A percentile compares a stretch with the other conserved stretches of the same genome.
Conservation (phyloP, 345 rosid genomes). For the Excoecaria cochinchinensis region DNA sequence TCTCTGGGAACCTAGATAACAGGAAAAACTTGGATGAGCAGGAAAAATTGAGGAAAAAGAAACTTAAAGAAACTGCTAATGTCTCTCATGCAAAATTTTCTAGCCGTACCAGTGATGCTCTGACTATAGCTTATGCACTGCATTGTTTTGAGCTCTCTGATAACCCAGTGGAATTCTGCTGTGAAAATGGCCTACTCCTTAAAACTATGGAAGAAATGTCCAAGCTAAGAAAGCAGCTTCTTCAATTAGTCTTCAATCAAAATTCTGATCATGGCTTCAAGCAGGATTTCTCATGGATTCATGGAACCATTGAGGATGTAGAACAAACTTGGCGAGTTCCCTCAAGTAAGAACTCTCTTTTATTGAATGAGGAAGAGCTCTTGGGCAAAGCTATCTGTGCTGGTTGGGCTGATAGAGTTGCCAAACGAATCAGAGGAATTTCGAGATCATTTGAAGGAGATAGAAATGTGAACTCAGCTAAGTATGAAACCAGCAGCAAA, state of each 20-base stretch:
- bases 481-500: constrained; percentile 67
- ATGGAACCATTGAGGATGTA: constrained; percentile 62
- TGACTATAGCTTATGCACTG: constrained; percentile 65
- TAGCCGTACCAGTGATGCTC: constrained; percentile 80
- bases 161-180: constrained; percentile 49
- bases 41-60: constrained; percentile 54
- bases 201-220: constrained; percentile 95
- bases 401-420: constrained; percentile 97
- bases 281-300: constrained; percentile 65
- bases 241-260: constrained; percentile 62
- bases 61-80: constrained; percentile 56
- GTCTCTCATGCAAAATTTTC: constrained; percentile 56
- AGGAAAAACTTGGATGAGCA: constrained; percentile 34
- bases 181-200: constrained; percentile 53
- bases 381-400: constrained; percentile 79
- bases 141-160: constrained; percentile 67
- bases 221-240: constrained; percentile 78
- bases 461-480: constrained; percentile 45
- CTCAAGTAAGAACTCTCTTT: constrained; percentile 48
- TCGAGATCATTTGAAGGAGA: constrained; percentile 34
- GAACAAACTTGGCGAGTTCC: constrained; percentile 66
- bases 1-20: constrained; percentile 20
- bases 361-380: constrained; percentile 67
- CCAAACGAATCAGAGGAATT: constrained; percentile 46
- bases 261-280: constrained; percentile 28